These are phyloP conservation scores for Pseudocercospora fijiensis DNA, from an alignment of 2,329 filamentous ascomycete species.

Conservation along the genomic window DNA sequence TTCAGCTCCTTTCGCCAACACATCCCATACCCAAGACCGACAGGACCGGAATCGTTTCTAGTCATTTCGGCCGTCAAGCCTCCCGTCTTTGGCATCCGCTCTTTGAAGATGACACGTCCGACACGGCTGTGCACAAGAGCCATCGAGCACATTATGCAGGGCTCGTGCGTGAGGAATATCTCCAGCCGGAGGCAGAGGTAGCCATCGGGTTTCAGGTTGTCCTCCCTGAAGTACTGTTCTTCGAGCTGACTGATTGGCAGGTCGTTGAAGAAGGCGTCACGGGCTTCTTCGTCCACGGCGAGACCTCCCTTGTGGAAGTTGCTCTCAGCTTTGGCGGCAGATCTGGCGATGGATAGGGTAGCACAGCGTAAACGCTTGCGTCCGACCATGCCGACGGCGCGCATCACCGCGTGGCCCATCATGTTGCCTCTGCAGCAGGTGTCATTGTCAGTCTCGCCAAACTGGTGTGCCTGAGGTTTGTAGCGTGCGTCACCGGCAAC, in stretches of 20 bases:
- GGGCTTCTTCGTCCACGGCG: slow-evolving; percentile 35
- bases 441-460: slow-evolving; percentile 22
- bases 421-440: slow-evolving; percentile 60
- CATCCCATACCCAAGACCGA: slow-evolving; percentile 56
- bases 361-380: slow-evolving; percentile 49
- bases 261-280: slow-evolving; percentile 64
- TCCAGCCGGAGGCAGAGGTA: slow-evolving; percentile 94
- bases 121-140: slow-evolving; percentile 92
- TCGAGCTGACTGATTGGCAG: slow-evolving; percentile 68
- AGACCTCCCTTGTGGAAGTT: slow-evolving; percentile 38
- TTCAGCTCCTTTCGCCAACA: slow-evolving; percentile 74
- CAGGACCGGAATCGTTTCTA: slow-evolving; percentile 39
- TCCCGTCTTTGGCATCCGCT: slow-evolving; percentile 76
- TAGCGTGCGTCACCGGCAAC: slow-evolving; percentile 76
- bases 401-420: slow-evolving; percentile 74
- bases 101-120: slow-evolving; percentile 76
- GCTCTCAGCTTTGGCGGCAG: slow-evolving; percentile 36
- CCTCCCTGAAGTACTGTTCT: slow-evolving; percentile 59
- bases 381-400: slow-evolving; percentile 80
- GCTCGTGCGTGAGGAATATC: slow-evolving; percentile 92
- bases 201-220: slow-evolving; percentile 69
- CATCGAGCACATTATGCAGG: slow-evolving; percentile 96
- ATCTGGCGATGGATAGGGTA: slow-evolving; percentile 30
- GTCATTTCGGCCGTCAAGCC: slow-evolving; percentile 71
- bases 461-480: slow-evolving; percentile 44